Evolutionary conservation across 495 filamentous ascomycete genomes (phyloP).

Genomic region (Tuber calosporum): DNA sequence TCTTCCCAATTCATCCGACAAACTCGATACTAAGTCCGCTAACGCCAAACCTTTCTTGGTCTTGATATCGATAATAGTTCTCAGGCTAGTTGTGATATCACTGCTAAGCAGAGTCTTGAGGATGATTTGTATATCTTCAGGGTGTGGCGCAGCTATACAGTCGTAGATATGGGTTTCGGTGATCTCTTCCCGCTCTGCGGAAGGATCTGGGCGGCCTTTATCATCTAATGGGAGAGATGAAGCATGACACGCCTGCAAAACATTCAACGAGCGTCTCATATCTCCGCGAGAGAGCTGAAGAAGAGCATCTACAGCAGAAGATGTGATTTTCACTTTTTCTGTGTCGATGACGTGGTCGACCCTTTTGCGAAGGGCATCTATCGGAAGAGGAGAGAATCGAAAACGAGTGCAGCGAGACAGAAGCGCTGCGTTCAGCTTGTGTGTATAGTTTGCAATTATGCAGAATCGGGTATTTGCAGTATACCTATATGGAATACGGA

Average conservation of each 20-base stretch:
- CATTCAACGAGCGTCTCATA: constrained; percentile 91
- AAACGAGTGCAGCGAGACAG: constrained; percentile 92
- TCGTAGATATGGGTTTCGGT: constrained; percentile 90
- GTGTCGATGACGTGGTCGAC: constrained; percentile 87
- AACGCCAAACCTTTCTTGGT: constrained; percentile 78
- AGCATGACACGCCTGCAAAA: constrained; percentile 92
- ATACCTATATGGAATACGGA: constrained; percentile 48
- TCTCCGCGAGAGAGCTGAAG: constrained; percentile 87
- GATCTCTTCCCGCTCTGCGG: constrained; percentile 66
- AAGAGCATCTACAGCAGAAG: constrained; percentile 69
- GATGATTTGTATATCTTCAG: constrained; percentile 78
- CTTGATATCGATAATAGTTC: constrained; percentile 80
- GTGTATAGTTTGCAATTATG: constrained; percentile 98
- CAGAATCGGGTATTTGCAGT: constrained; percentile 97
- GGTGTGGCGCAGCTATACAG: constrained; percentile 93
- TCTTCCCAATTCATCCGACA: constrained; percentile 72
- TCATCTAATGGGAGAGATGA: constrained; percentile 63
- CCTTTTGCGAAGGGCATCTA: constrained; percentile 68
- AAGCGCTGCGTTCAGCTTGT: constrained; percentile 92
- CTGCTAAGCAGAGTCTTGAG: constrained; percentile 71
- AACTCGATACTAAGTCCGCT: constrained; percentile 81
- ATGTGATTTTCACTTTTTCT: constrained; percentile 73
- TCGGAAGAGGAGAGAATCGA: constrained; percentile 87
- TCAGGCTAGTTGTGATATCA: constrained; percentile 79
- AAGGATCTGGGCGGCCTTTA: constrained; percentile 54